phyloP scores from a whole-genome alignment of 345 rosid species.

The Rubroshorea leprosula region DNA sequence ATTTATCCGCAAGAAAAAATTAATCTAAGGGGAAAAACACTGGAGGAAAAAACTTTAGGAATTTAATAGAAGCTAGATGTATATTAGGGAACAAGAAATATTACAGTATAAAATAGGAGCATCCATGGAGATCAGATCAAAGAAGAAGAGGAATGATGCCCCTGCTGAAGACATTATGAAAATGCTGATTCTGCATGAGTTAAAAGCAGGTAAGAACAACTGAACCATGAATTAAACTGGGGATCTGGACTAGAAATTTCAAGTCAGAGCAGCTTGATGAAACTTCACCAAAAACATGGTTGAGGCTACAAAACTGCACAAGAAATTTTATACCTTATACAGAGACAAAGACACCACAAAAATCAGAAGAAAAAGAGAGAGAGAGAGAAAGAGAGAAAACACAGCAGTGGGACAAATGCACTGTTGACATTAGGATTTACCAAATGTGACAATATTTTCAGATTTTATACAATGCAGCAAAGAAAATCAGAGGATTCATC shows the following conservation, averaged over 20 bases:
- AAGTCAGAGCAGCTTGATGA: constrained; percentile 2
- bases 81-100: background rate
- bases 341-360: constrained; percentile 15
- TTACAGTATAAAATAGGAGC: background rate
- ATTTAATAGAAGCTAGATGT: background rate
- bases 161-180: too few relatives aligned
- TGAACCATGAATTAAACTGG: too few relatives aligned
- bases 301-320: constrained; percentile 13
- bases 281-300: constrained; percentile 11
- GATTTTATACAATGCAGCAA: constrained; percentile 44
- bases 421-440: constrained; percentile 50
- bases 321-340: constrained; percentile 18
- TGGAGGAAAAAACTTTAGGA: too few relatives aligned
- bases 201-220: too few relatives aligned
- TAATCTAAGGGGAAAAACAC: too few relatives aligned
- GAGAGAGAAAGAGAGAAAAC: too few relatives aligned
- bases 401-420: constrained; percentile 35
- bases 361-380: background rate
- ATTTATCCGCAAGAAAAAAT: too few relatives aligned
- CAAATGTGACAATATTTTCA: constrained; percentile 43
- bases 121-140: background rate
- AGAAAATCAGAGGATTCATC: constrained; percentile 28
- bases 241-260: too few relatives aligned
- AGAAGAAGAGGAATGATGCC: background rate
- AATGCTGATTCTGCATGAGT: too few relatives aligned